Percentiles rank a stretch among this genome's conserved stretches.
These are phyloP conservation scores for Croton setiger DNA, from an alignment of 441 rosid species.

Conservation along the genomic window DNA sequence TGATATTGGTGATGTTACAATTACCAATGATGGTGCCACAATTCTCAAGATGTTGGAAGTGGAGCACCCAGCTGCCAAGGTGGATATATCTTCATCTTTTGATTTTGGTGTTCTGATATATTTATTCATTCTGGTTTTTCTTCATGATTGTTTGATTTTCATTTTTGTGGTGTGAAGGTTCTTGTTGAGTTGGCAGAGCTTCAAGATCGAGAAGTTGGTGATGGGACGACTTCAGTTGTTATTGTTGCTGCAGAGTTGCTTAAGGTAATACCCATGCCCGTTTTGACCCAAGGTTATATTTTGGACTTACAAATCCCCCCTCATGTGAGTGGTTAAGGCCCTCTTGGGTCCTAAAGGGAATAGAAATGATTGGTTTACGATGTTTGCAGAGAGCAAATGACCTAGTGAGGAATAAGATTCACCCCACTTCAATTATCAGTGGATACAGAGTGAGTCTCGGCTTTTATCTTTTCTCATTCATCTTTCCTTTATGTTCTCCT, in stretches of 20 bases:
- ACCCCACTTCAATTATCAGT: conserved; percentile 94
- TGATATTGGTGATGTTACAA: conserved; percentile 94
- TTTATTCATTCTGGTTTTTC: not conserved
- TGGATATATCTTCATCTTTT: conserved; percentile 22
- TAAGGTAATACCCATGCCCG: conserved; percentile 46
- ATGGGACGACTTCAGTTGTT: conserved; percentile 96
- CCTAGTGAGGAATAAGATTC: conserved; percentile 94
- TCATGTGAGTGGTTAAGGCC: not conserved
- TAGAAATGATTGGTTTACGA: conserved; percentile 12
- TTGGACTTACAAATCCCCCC: not conserved
- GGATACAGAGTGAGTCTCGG: conserved; percentile 70
- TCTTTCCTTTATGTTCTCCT: not conserved
- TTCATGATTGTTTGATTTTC: not conserved
- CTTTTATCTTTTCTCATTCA: not conserved
- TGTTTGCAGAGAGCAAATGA: conserved; percentile 85
- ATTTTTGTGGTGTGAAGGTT: conserved; percentile 41
- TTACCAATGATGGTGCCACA: conserved; percentile 94
- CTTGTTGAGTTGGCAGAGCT: conserved; percentile 97
- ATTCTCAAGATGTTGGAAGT: conserved; percentile 93
- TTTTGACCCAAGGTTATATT: not conserved
- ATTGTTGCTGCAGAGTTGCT: conserved; percentile 95
- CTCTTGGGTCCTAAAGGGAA: not conserved
- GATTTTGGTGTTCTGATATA: not conserved
- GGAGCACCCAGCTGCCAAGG: conserved; percentile 99
- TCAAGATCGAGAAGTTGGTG: conserved; percentile 97